Evolutionary conservation across 2,329 filamentous ascomycete species (phyloP), one percentile per base, ranked within the genome.

Genomic region (Colletotrichum liriopes): DNA sequence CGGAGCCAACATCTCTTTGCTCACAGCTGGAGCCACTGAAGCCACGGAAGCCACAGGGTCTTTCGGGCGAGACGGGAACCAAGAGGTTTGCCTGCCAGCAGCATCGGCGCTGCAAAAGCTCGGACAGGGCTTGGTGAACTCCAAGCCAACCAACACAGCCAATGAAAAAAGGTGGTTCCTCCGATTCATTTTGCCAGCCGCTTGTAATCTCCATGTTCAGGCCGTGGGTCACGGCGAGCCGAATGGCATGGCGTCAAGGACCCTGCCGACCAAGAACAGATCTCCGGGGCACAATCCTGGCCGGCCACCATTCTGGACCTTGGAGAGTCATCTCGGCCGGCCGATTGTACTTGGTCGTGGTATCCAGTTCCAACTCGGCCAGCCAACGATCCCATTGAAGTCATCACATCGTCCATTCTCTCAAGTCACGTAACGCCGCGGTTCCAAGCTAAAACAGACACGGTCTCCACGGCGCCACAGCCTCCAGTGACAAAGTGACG

Each of bases 131-230:
- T 54, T 32, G 32, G 39, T 39, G 55, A 49, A 26, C 32, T 20
- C 18, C 23, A 37, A 62, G 47, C 43, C 54, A 37, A 20, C 20
- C 41, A 47, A 35, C 18, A 26, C 26, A 54, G 20, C 32, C 54
- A 45, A 26, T 9, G n/a, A 43, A 41, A 56, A 56, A 23, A 35
- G n/a, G 23, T 37, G 26, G 56, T 18, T 59, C 65, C 58, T 26
- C 58, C 37, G 39, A 18, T 45, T 59, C 58, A 67, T 58, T 52
- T 68, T 62, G 11, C 41, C 43, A 58, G 58, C 56, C 58, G 58
- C 65, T 32, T 68, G 45, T 51, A 58, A 59, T 58, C 51, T 52
- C 58, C 54, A 12, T 12, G 20, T 41, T 32, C 58, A 63, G 56
- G 56, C 18, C 9, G 32, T 37, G 52, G 18, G 52, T 26, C 41